These are phyloP conservation scores for Exophiala lecanii-corni DNA, from an alignment of 2,329 filamentous ascomycete genomes.

Conservation along the genomic window DNA sequence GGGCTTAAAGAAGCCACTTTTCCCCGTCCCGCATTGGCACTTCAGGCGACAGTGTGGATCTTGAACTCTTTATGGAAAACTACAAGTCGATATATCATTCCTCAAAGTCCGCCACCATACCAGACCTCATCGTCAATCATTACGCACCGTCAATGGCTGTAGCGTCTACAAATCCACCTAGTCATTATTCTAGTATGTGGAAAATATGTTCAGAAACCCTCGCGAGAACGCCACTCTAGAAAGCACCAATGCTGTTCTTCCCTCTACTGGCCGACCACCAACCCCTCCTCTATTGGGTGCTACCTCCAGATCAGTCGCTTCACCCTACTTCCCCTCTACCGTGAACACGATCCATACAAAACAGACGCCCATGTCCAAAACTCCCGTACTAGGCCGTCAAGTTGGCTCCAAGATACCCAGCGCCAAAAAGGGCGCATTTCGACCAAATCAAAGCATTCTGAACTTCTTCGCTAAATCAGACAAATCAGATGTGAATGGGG, in stretches of 20 bases:
- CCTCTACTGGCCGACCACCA: slow-evolving; percentile 20
- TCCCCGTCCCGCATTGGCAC: too few relatives aligned
- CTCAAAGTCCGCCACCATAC: too few relatives aligned
- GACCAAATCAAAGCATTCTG: slow-evolving; percentile 49
- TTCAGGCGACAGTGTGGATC: too few relatives aligned
- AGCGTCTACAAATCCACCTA: too few relatives aligned
- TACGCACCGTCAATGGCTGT: too few relatives aligned
- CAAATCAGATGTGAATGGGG: slow-evolving; percentile 23
- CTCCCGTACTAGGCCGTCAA: slow-evolving; percentile 16
- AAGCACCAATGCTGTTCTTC: slow-evolving; percentile 5
- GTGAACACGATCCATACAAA: slow-evolving; percentile 13
- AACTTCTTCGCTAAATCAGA: slow-evolving; percentile 52
- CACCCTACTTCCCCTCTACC: slow-evolving; percentile 16
- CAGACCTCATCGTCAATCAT: too few relatives aligned
- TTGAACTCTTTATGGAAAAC: too few relatives aligned
- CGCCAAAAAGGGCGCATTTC: slow-evolving; percentile 13
- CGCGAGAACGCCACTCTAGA: slow-evolving; percentile 16
- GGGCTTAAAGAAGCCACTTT: too few relatives aligned
- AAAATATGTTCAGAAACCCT: slow-evolving; percentile 25
- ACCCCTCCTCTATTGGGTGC: slow-evolving; percentile 14
- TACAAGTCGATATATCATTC: too few relatives aligned
- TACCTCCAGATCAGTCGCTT: neutral
- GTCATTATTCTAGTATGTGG: too few relatives aligned
- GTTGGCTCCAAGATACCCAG: slow-evolving; percentile 15
- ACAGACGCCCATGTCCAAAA: slow-evolving; percentile 13